Conservation (phyloP, 495 filamentous ascomycete species). For the Penicillium angulare region DNA sequence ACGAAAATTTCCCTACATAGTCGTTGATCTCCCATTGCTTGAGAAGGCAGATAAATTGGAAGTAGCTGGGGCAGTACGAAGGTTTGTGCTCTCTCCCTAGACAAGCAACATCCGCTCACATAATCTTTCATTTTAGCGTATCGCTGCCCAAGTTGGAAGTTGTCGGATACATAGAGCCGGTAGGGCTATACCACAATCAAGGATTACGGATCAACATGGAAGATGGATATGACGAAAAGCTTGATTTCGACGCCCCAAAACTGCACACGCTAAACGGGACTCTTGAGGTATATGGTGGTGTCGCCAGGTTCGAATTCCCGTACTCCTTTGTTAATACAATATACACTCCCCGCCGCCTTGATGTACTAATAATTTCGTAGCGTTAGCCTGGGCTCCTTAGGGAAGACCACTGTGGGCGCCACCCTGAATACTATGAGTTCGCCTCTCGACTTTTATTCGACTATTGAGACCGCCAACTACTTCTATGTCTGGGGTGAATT, state of each 20-base stretch:
- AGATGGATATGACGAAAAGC: neutral
- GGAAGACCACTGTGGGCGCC: neutral
- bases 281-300: neutral
- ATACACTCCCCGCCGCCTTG: too few relatives aligned
- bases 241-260: conserved; percentile 1
- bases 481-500: neutral
- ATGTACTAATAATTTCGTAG: neutral
- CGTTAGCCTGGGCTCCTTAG: neutral
- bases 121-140: neutral
- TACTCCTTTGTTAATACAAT: too few relatives aligned
- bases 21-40: neutral
- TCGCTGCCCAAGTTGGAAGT: neutral
- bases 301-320: neutral
- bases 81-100: neutral
- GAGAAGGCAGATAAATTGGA: neutral
- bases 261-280: neutral
- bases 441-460: neutral
- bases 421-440: neutral
- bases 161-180: neutral
- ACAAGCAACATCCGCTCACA: neutral
- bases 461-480: neutral
- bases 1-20: neutral
- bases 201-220: neutral
- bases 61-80: neutral
- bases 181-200: neutral